Base-by-base conservation (phyloP, 345 rosid genomes). In the Syzygium aqueum region DNA sequence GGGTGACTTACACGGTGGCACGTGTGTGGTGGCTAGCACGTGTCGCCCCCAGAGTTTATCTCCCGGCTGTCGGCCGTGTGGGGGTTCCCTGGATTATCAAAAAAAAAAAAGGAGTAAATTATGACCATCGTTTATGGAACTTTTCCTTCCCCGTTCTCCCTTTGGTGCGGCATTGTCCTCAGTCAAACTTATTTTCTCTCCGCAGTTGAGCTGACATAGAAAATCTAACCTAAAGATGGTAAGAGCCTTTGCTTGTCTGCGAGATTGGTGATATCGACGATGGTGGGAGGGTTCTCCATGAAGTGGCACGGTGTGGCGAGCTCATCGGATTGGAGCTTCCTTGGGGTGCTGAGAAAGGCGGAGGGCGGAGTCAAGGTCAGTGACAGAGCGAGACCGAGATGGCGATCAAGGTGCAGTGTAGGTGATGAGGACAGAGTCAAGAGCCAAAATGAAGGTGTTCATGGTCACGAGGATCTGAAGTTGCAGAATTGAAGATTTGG, bases 181-280 rank as follows among this genome's bases (percentile, higher is more conserved):
- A n/a, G 2, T 61, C 6, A 17, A 61, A 12, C 67, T 25, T 59
- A 25, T 25, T 59, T 1, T 25, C 65, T 25, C 65, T 59, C 28
- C 7, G n/a, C 28, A 25, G 30, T 0, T 25, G 65, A 14, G 65
- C 3, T 59, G 65, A 59, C 16, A 27, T 28, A 0, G 65, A 0
- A 59, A 59, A 27, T 0, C 33, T n/a, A 61, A 61, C n/a, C 19
- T 40, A 40, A 40, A 40, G 73, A 6, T 13, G 30, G 28, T 52
- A 52, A 52, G 53, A 5, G 53, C 53, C 53, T 3, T 5, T 59
- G n/a, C 30, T 5, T 59, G 65, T 7, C 3, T 6, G 8, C 33
- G 37, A 61, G 73, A 61, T 61, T n/a, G 73, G 33, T 6, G 37
- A 61, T 61, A 33, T 61, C 0, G 28, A 61, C 73, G 3, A 1